Evolutionary conservation across 164 flowering plant genomes (phyloP).

Genomic region (Kingdonia uniflora): DNA sequence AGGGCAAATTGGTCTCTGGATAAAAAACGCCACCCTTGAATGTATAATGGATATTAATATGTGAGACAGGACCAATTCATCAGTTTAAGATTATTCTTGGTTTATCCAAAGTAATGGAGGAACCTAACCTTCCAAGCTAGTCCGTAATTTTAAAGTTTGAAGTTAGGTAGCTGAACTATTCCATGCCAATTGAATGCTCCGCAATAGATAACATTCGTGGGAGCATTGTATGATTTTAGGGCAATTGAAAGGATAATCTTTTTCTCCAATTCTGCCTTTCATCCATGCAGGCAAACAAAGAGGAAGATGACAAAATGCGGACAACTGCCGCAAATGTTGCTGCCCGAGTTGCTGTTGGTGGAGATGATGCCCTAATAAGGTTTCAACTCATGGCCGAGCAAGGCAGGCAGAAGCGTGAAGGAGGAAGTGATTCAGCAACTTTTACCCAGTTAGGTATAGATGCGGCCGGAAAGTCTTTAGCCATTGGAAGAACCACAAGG

Average conservation of each 20-base stretch:
- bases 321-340: constrained; percentile 92
- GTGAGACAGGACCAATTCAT: too few species aligned
- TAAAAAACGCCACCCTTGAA: too few species aligned
- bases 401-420: constrained; percentile 79
- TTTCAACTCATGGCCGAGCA: constrained; percentile 96
- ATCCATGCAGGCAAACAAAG: constrained; percentile 53
- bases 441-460: constrained; percentile 42
- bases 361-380: constrained; percentile 78
- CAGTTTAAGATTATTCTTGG: too few species aligned
- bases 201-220: too few species aligned
- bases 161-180: too few species aligned
- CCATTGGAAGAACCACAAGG: constrained; percentile 28
- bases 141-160: too few species aligned
- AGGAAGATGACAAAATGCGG: constrained; percentile 88
- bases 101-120: too few species aligned
- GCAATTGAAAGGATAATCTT: background rate
- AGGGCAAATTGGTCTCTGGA: too few species aligned
- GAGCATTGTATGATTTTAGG: too few species aligned
- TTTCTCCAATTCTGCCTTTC: background rate
- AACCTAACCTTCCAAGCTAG: too few species aligned
- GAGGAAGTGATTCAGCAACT: constrained; percentile 35
- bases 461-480: constrained; percentile 20
- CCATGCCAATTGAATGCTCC: too few species aligned
- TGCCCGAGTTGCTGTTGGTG: constrained; percentile 93
- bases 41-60: too few species aligned